Percentiles rank a stretch among this genome's conserved stretches.
phyloP scores from a whole-genome alignment of 495 filamentous ascomycete genomes.

The Xylaria grammica region DNA sequence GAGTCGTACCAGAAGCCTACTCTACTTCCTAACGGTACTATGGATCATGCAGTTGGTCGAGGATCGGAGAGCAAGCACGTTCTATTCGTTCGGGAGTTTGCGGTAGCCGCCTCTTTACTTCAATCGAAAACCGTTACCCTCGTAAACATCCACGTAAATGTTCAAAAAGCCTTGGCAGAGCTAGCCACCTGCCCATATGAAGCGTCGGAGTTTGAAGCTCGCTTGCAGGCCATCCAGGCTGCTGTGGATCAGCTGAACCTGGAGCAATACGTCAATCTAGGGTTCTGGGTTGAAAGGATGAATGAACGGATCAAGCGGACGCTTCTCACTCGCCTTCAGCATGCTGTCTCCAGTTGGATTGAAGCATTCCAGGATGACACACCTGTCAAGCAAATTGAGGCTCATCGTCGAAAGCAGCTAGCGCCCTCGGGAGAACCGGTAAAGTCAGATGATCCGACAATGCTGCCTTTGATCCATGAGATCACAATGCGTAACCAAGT shows the following conservation, averaged over 20 bases:
- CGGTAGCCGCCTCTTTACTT: slow-evolving; percentile 77
- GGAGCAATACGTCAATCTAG: slow-evolving; percentile 91
- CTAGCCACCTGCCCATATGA: slow-evolving; percentile 88
- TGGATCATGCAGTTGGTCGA: slow-evolving; percentile 62
- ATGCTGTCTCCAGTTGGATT: slow-evolving; percentile 84
- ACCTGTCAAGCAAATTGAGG: slow-evolving; percentile 50
- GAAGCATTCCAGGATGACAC: slow-evolving; percentile 73
- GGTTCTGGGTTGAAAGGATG: slow-evolving; percentile 83
- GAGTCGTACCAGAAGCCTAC: slow-evolving; percentile 80
- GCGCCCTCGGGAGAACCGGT: slow-evolving; percentile 41
- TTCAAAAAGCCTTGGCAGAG: slow-evolving; percentile 81
- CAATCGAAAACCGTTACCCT: slow-evolving; percentile 84
- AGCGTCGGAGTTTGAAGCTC: slow-evolving; percentile 71
- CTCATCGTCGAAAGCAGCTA: slow-evolving; percentile 44
- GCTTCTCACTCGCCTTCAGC: slow-evolving; percentile 75
- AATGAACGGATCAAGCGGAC: slow-evolving; percentile 82
- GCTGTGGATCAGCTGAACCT: slow-evolving; percentile 94
- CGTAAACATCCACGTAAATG: slow-evolving; percentile 75
- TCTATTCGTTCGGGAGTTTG: slow-evolving; percentile 94
- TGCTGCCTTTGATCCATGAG: slow-evolving; percentile 80
- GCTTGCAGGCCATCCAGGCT: slow-evolving; percentile 82
- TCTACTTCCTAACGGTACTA: slow-evolving; percentile 60
- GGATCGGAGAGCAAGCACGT: slow-evolving; percentile 89
- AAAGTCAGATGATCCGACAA: slow-evolving; percentile 57
- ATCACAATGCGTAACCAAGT: slow-evolving; percentile 96